Conservation (phyloP, 2,329 filamentous ascomycete species). For the Escovopsis weberi region DNA sequence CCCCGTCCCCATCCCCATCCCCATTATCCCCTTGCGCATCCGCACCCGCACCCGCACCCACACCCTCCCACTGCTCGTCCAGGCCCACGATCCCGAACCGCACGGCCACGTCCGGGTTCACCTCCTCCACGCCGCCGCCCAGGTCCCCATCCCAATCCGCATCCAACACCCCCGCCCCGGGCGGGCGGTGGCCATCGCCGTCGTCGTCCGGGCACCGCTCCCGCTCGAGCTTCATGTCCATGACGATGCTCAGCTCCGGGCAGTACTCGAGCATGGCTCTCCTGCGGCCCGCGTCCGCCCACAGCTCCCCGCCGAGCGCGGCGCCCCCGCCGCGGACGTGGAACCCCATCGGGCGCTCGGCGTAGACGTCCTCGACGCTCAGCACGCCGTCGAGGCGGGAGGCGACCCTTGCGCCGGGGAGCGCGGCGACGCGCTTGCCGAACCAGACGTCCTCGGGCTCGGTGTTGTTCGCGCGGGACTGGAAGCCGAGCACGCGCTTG, state of each 20-base stretch:
- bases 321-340: slow-evolving; percentile 29
- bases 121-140: background rate
- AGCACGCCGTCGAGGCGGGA: slow-evolving; percentile 26
- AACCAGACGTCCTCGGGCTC: slow-evolving; percentile 43
- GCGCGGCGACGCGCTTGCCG: slow-evolving; percentile 29
- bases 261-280: slow-evolving; percentile 39
- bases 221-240: slow-evolving; percentile 41
- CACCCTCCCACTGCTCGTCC: too few species aligned
- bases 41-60: too few species aligned
- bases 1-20: background rate
- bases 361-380: slow-evolving; percentile 34
- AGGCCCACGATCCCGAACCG: too few species aligned
- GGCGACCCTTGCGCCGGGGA: slow-evolving; percentile 35
- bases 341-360: slow-evolving; percentile 38
- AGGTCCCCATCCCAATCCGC: background rate
- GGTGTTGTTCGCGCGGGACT: slow-evolving; percentile 34
- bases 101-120: too few species aligned
- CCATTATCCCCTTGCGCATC: background rate
- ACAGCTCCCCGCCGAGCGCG: slow-evolving; percentile 28
- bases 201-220: slow-evolving; percentile 25
- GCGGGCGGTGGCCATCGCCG: background rate
- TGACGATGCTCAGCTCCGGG: slow-evolving; percentile 38
- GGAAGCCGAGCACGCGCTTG: slow-evolving; percentile 30
- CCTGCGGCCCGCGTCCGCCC: slow-evolving; percentile 28
- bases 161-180: too few species aligned